Evolutionary conservation across 1,139 yeast genomes (phyloP), one percentile per base, ranked within the genome.

Genomic region (Geotrichum restrictum): DNA sequence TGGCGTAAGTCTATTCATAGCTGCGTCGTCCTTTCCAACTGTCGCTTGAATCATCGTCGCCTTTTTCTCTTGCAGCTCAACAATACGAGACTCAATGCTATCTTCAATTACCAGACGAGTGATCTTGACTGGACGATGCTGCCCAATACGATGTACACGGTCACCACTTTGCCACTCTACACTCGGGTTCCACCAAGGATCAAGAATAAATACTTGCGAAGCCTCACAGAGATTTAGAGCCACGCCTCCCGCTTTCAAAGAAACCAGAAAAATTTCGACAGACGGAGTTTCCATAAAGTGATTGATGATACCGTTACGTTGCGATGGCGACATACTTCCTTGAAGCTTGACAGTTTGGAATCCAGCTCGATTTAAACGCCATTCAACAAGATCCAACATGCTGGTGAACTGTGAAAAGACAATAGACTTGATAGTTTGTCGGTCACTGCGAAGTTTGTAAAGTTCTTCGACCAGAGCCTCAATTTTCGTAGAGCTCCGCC

Each of bases 131-230:
- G 98, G 98, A 58, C 98, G 74, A 63, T 81, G 87, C 67, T 93
- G 99, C 3, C 98, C 98, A 58, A 93, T 93, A 72, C 98, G 82
- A 70, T 93, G 98, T 21, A 93, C 97, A 70, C 99, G 82, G 69
- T 94, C 99, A 73, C 95, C 96, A 47, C 95, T 86, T 68, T 93
- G 98, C 91, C 97, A 93, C 69, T 93, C 98, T 3, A 89, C 95
- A 62, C 95, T 85, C 0, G 98, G 98, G 65, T 93, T 93, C 98
- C 98, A 93, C 98, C 98, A 93, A 27, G 98, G 98, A 64, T 93
- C 98, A 75, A 93, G 76, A 48, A 93, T 76, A 61, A 93, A 93
- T 39, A 93, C 98, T 62, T 91, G 97, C 0, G 95, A 88, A 0
- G 98, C 98, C 66, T 94, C 98, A 64, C 97, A 91, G 61, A 93